Conservation (phyloP, 1,284 basidiomycete genomes). For the Ganoderma boninense region DNA sequence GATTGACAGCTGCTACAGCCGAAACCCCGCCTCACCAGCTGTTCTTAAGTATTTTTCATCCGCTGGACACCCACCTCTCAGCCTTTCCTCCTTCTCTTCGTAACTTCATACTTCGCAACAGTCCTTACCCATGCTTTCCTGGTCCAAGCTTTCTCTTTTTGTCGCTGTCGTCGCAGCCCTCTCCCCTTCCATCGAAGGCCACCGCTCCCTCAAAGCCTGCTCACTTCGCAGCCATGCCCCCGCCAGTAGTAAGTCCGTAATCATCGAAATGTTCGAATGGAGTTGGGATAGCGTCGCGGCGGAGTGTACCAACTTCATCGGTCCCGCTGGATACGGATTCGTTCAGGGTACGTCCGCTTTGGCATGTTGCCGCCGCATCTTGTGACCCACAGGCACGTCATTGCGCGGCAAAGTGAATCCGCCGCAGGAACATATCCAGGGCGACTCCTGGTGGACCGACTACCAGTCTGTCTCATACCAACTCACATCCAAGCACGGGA, state of each 20-base stretch:
- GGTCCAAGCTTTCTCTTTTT: conserved; percentile 19
- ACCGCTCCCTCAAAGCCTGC: conserved; percentile 5
- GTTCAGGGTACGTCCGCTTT: conserved; percentile 59
- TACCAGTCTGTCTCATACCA: conserved; percentile 74
- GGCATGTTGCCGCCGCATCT: no score
- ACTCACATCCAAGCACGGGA: conserved; percentile 65
- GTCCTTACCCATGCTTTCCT: conserved; percentile 18
- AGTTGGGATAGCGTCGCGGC: conserved; percentile 61
- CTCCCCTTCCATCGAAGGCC: conserved; percentile 8
- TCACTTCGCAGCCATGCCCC: conserved; percentile 22
- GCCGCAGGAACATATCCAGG: conserved; percentile 56
- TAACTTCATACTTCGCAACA: neutral
- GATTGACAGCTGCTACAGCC: neutral
- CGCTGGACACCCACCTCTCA: no score
- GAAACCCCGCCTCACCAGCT: neutral
- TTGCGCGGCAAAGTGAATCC: conserved; percentile 51
- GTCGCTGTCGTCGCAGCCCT: conserved; percentile 10
- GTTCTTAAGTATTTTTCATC: neutral
- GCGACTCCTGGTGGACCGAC: conserved; percentile 73
- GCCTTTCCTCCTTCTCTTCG: neutral
- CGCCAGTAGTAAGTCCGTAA: conserved; percentile 34
- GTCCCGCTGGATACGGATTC: conserved; percentile 71
- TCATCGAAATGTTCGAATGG: conserved; percentile 48
- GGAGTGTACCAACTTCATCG: conserved; percentile 72
- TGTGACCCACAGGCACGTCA: neutral